Base-by-base conservation (phyloP, 208 protist species). In the Trypanosoma avium region DNA sequence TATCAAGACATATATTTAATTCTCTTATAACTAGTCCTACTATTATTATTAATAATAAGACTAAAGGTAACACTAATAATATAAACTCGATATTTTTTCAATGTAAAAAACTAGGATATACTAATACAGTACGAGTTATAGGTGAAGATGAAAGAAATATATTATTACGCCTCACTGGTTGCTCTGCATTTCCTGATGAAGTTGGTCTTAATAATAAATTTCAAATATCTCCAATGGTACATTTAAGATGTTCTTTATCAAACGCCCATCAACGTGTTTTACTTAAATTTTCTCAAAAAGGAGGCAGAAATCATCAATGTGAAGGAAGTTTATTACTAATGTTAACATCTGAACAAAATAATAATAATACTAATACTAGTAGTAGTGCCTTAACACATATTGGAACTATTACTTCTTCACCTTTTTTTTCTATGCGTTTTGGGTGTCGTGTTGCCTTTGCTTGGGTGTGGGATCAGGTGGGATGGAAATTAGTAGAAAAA, bases 351-450 rank as follows among this genome's bases (percentile, higher is more conserved):
- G 38, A 66, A 70, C 26, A 50, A 50, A 30, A 21, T 32, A 8
- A n/a, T n/a, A n/a, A n/a, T n/a, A n/a, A n/a, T n/a, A n/a, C n/a
- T n/a, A n/a, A n/a, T n/a, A n/a, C n/a, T n/a, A n/a, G n/a, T n/a
- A n/a, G n/a, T n/a, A n/a, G n/a, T n/a, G n/a, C n/a, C n/a, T n/a
- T 87, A 15, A 52, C 48, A 29, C 75, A 55, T 15, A 40, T 86
- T 22, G 86, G 86, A 10, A 56, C 78, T 6, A 69, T 88, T 33
- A 81, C 81, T 2, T 79, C 80, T 0, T 68, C 61, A 2, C 53
- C 71, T 22, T 84, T 88, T 65, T 93, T 90, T 64, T 67, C 79
- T 1, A 82, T 84, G 57, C 81, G 81, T n/a, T 81, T 93, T 38
- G 86, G 86, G 4, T 81, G 80, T 45, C 35, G 73, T 43, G 58